Conservation (phyloP, 2,329 filamentous ascomycete genomes). For the Neonectria neomacrospora region DNA sequence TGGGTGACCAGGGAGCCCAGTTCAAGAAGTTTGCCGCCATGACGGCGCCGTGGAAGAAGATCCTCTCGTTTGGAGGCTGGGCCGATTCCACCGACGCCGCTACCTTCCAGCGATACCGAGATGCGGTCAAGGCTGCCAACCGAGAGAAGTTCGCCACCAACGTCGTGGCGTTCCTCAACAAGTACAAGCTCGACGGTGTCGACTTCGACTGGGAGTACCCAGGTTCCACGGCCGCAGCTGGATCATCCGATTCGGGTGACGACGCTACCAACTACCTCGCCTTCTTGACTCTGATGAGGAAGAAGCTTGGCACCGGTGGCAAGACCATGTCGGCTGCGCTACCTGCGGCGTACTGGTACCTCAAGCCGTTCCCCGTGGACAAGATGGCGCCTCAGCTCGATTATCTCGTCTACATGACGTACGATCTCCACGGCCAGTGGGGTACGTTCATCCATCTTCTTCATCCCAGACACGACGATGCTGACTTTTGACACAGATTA, state of each 20-base stretch:
- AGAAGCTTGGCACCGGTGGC: constrained; percentile 43
- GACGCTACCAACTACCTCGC: constrained; percentile 49
- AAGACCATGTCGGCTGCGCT: constrained; percentile 52
- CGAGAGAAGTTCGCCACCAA: constrained; percentile 50
- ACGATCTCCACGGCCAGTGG: constrained; percentile 52
- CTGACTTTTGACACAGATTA: constrained; percentile 34
- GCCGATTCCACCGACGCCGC: constrained; percentile 44
- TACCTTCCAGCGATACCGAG: constrained; percentile 44
- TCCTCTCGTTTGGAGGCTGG: constrained; percentile 53
- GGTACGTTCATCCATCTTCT: constrained; percentile 24
- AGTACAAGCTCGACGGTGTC: constrained; percentile 55
- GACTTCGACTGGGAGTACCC: constrained; percentile 62
- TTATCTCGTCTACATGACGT: constrained; percentile 53
- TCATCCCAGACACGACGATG: background rate
- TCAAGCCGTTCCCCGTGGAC: constrained; percentile 50
- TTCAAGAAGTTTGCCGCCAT: constrained; percentile 47
- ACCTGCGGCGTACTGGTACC: constrained; percentile 54
- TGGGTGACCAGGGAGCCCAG: constrained; percentile 36
- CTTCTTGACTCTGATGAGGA: constrained; percentile 47
- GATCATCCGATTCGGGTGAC: constrained; percentile 51
- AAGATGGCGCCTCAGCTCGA: constrained; percentile 47
- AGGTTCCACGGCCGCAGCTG: constrained; percentile 39
- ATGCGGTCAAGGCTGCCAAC: constrained; percentile 50
- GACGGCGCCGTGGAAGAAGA: constrained; percentile 44
- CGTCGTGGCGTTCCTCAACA: constrained; percentile 52